Conservation (phyloP, 2,329 filamentous ascomycete genomes). For the Pleoardoris graminearum region DNA sequence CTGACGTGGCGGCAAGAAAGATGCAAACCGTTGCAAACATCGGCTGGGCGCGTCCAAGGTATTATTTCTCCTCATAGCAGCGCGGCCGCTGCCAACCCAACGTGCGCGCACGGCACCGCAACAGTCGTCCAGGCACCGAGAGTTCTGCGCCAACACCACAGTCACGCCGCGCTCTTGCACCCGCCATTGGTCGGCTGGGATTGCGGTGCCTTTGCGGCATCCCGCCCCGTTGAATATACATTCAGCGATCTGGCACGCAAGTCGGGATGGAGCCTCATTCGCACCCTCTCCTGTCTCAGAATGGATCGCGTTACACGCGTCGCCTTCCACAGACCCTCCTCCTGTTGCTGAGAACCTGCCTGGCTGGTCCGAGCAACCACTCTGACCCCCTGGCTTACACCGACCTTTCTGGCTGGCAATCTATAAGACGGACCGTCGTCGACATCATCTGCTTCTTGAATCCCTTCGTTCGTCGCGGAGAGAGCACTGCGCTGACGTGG, state of each 20-base stretch:
- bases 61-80: background rate
- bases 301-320: constrained; percentile 43
- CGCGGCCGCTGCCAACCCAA: constrained; percentile 25
- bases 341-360: constrained; percentile 33
- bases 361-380: constrained; percentile 30
- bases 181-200: constrained; percentile 37
- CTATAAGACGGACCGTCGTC: constrained; percentile 33
- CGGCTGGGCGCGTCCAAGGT: constrained; percentile 15
- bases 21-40: constrained; percentile 4
- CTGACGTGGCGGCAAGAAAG: constrained; percentile 7
- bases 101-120: constrained; percentile 32
- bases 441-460: constrained; percentile 26
- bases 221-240: constrained; percentile 41
- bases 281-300: constrained; percentile 30
- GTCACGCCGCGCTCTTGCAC: constrained; percentile 32
- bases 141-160: constrained; percentile 33
- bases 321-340: constrained; percentile 44
- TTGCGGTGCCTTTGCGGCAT: constrained; percentile 20
- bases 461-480: constrained; percentile 28
- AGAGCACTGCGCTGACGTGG: constrained; percentile 23
- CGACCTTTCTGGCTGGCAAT: constrained; percentile 25
- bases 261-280: constrained; percentile 43
- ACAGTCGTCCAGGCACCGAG: constrained; percentile 34
- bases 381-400: constrained; percentile 30
- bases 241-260: constrained; percentile 38